Evolutionary conservation across 2,329 filamentous ascomycete species (phyloP), one percentile per base, ranked within the genome.

Genomic region (Westerdykella sp.): DNA sequence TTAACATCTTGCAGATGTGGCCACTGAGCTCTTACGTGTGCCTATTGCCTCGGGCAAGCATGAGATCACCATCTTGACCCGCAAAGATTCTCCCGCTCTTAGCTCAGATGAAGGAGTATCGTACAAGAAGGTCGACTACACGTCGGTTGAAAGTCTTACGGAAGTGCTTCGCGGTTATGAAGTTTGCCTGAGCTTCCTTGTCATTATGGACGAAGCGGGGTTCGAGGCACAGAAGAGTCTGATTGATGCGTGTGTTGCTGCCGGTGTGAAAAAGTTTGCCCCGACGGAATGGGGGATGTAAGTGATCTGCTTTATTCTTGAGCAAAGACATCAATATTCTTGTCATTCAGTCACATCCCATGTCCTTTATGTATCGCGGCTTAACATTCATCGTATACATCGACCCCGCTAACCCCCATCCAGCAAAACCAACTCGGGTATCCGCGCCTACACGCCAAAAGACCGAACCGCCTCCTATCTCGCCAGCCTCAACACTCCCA

Each of bases 371-470:
- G 7, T 28, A 2, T 28, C 6, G 18, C 18, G 18, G 18, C 16
- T 21, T 22, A 9, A n/a, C 4, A 6, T 15, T 21, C 37, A 38
- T 9, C 22, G 9, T 21, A 22, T 4, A 16, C 28, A 21, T 34
- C 15, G 11, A 14, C n/a, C 22, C 6, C 41, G 15, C 38, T 40
- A 6, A 40, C 38, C 7, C 10, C 25, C 25, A 21, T 7, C 30
- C 13, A 49, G 45, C 25, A 57, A 54, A 23, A 60, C 53, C 32
- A 22, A 50, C 25, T 53, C 45, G 13, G 56, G 70, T 12, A 67
- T 78, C 45, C 59, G 71, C 1, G 76, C 71, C 63, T 81, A 74
- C 55, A 54, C 58, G 0, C 72, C 70, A 43, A 83, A 84, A 50
- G 63, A 65, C n/a, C 56, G 62, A 4, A 70, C 74, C 6, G 69